Conservation (phyloP, 2,329 filamentous ascomycete species). For the Leptodontidium sp. region DNA sequence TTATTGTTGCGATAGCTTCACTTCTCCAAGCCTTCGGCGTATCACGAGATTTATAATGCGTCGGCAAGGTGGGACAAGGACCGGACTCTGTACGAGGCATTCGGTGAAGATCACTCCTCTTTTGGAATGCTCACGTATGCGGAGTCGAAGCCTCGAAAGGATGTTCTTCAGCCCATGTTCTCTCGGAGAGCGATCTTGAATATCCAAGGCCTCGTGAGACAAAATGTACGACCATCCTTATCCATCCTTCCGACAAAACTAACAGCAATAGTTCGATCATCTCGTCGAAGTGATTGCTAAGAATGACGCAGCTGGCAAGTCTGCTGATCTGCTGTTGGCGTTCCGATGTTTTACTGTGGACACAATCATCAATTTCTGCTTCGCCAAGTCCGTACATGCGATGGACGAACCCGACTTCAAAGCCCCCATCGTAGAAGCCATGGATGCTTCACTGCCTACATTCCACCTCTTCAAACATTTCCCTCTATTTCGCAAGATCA, state of each 20-base stretch:
- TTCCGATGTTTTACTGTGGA: slow-evolving; percentile 50
- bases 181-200: slow-evolving; percentile 50
- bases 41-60: slow-evolving; percentile 54
- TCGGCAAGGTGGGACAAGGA: slow-evolving; percentile 54
- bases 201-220: slow-evolving; percentile 49
- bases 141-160: slow-evolving; percentile 51
- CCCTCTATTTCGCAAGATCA: slow-evolving; percentile 34
- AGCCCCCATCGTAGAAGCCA: slow-evolving; percentile 52
- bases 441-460: slow-evolving; percentile 49
- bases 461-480: slow-evolving; percentile 53
- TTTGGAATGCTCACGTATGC: slow-evolving; percentile 52
- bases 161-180: slow-evolving; percentile 53
- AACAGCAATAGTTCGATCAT: slow-evolving; percentile 41
- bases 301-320: slow-evolving; percentile 39
- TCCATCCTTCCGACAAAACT: not conserved
- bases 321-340: slow-evolving; percentile 46
- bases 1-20: slow-evolving; percentile 47
- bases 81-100: slow-evolving; percentile 49
- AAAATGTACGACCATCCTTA: slow-evolving; percentile 43
- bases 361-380: slow-evolving; percentile 52
- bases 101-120: slow-evolving; percentile 52
- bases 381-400: slow-evolving; percentile 51
- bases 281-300: slow-evolving; percentile 46
- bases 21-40: slow-evolving; percentile 52
- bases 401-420: slow-evolving; percentile 51